These are phyloP conservation scores for Amylocystis lapponica DNA, from an alignment of 768 basidiomycete species.

Conservation along the genomic window DNA sequence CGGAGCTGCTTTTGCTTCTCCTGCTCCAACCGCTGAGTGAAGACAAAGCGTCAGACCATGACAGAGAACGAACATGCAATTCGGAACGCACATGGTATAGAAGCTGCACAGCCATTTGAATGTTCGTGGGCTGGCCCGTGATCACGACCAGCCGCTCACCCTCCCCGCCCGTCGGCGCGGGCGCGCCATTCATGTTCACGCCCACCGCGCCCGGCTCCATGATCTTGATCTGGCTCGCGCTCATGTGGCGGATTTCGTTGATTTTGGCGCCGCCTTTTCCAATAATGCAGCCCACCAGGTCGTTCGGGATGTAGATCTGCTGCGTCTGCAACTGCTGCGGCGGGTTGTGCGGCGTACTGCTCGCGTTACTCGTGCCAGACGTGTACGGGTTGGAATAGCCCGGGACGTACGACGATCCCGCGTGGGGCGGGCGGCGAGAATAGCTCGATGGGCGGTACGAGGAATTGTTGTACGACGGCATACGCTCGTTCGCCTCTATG, in stretches of 20 bases:
- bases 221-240: slow-evolving; percentile 94
- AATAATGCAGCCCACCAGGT: slow-evolving; percentile 95
- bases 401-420: slow-evolving; percentile 66
- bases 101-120: slow-evolving; percentile 93
- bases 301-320: slow-evolving; percentile 97
- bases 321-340: slow-evolving; percentile 86
- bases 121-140: slow-evolving; percentile 90
- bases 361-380: slow-evolving; percentile 9
- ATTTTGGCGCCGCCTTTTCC: slow-evolving; percentile 98
- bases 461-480: slow-evolving; percentile 56
- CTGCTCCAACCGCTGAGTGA: slow-evolving; percentile 69
- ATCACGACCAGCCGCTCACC: slow-evolving; percentile 94
- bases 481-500: slow-evolving; percentile 84
- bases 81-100: slow-evolving; percentile 67
- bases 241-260: slow-evolving; percentile 96
- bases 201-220: slow-evolving; percentile 91
- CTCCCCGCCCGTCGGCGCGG: slow-evolving; percentile 71
- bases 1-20: slow-evolving; percentile 82
- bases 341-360: slow-evolving; percentile 46
- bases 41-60: not conserved
- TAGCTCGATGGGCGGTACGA: slow-evolving; percentile 57
- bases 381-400: slow-evolving; percentile 47
- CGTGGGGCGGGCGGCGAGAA: slow-evolving; percentile 39
- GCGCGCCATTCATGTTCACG: slow-evolving; percentile 61
- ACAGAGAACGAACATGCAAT: not conserved